Evolutionary conservation across 495 filamentous ascomycete species (phyloP), one percentile per base, ranked within the genome.

Genomic region (Cercophora scortea): DNA sequence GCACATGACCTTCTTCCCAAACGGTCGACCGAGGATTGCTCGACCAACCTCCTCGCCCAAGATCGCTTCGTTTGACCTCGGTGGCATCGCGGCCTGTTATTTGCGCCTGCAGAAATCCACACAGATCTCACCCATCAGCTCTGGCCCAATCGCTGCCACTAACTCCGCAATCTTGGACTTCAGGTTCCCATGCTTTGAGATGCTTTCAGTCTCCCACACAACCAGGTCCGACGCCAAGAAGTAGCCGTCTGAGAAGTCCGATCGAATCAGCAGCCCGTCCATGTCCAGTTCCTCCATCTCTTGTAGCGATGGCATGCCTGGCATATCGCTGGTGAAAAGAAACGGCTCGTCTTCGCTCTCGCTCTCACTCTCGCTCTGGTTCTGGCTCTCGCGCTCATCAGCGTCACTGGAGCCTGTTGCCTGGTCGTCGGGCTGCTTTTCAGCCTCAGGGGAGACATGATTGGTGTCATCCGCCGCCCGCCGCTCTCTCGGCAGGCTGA

Each of bases 101-200:
- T 48, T 47, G 19, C 25, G 19, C 18, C 39, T 18, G 8, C 58
- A 47, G 36, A 71, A 60, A 45, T 72, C 69, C 15, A 80, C 51
- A 32, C 70, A 69, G 41, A 86, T 78, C 47, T 82, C 67, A 34
- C 65, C 67, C 39, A 85, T 78, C 44, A 90, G 58, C 7, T 83
- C 81, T 8, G 81, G 79, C 3, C 92, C 92, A 40, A 95, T 68
- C 4, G 76, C 82, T 7, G 92, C 87, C 8, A 87, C 86, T 36
- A 95, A 67, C 61, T 95, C 89, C 6, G 80, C 87, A 41, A 93
- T 68, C 39, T 82, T 74, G 0, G 80, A 82, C 65, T 87, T 90
- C 32, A 89, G 56, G 0, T 73, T 71, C 25, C 69, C 66, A 5
- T 74, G 62, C 52, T 82, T 70, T 12, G 65, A 63, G 10, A 87